Percentiles rank a stretch among this genome's conserved stretches.
These are phyloP conservation scores for Atkinsonella texensis DNA, from an alignment of 2,329 filamentous ascomycete species.

Conservation along the genomic window DNA sequence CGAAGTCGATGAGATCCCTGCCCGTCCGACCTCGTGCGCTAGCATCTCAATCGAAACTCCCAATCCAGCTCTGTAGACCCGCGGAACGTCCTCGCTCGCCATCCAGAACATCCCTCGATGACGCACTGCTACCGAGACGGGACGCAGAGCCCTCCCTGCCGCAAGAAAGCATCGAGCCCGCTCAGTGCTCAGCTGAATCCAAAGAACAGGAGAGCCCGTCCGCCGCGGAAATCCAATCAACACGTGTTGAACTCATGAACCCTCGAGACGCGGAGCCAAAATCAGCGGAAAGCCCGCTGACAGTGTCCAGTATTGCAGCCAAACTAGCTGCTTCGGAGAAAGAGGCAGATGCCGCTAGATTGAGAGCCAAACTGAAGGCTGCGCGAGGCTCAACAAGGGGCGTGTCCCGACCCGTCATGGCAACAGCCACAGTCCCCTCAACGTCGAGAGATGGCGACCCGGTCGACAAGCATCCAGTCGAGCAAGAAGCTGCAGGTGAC, in stretches of 20 bases:
- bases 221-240: background rate
- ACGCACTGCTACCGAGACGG: constrained; percentile 19
- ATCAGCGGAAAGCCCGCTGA: constrained; percentile 43
- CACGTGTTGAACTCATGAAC: too few species aligned
- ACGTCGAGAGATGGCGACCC: constrained; percentile 10
- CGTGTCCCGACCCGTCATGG: constrained; percentile 17
- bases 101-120: constrained; percentile 21
- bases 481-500: constrained; percentile 13
- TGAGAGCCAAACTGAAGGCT: constrained; percentile 49
- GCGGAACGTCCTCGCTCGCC: constrained; percentile 14
- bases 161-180: constrained; percentile 3
- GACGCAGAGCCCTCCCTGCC: constrained; percentile 6
- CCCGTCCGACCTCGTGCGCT: constrained; percentile 10
- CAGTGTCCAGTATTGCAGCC: constrained; percentile 49
- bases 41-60: constrained; percentile 3
- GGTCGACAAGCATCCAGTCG: background rate
- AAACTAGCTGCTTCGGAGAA: constrained; percentile 53
- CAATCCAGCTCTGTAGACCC: constrained; percentile 1
- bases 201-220: background rate
- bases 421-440: background rate
- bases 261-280: background rate
- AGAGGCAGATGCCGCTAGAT: constrained; percentile 50
- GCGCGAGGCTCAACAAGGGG: constrained; percentile 26
- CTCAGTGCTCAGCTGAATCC: background rate
- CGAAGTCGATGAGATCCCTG: constrained; percentile 17